phyloP scores from a whole-genome alignment of 345 rosid genomes.

The Salix purpurea region DNA sequence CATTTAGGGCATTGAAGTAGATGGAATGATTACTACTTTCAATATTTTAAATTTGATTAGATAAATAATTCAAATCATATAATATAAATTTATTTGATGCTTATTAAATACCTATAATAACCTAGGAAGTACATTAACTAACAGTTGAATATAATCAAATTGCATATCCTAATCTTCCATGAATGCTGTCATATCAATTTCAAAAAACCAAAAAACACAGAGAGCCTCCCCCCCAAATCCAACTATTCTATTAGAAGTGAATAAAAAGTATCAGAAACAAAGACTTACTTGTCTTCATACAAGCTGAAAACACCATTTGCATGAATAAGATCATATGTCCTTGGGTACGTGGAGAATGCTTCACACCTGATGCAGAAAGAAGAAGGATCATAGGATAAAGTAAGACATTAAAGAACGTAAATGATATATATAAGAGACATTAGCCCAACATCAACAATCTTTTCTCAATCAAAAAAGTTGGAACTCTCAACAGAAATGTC shows the following conservation, averaged over 20 bases:
- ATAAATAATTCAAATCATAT: too few relatives aligned
- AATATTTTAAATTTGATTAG: too few relatives aligned
- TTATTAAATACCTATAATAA: too few relatives aligned
- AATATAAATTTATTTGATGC: too few relatives aligned
- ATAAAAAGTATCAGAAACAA: background rate
- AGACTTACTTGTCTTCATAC: constrained; percentile 29
- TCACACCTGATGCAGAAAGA: constrained; percentile 24
- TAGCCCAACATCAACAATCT: too few relatives aligned
- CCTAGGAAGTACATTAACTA: too few relatives aligned
- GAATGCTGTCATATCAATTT: background rate
- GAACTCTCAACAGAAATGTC: too few relatives aligned
- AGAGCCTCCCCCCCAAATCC: background rate
- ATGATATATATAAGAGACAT: too few relatives aligned
- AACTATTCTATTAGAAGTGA: background rate
- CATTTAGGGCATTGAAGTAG: too few relatives aligned
- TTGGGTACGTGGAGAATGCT: constrained; percentile 33
- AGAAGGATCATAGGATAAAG: background rate
- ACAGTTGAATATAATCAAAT: background rate
- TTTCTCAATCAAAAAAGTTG: too few relatives aligned
- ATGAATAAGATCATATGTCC: constrained; percentile 34
- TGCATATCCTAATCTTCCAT: background rate
- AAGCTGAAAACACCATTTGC: constrained; percentile 32
- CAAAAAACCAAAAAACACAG: too few relatives aligned
- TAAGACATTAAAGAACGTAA: background rate
- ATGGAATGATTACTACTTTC: too few relatives aligned